A percentile compares a stretch with the other conserved stretches of the same genome.
Evolutionary conservation across 2,329 filamentous ascomycete species (phyloP).

Genomic region (Camptophora hylomeconis): DNA sequence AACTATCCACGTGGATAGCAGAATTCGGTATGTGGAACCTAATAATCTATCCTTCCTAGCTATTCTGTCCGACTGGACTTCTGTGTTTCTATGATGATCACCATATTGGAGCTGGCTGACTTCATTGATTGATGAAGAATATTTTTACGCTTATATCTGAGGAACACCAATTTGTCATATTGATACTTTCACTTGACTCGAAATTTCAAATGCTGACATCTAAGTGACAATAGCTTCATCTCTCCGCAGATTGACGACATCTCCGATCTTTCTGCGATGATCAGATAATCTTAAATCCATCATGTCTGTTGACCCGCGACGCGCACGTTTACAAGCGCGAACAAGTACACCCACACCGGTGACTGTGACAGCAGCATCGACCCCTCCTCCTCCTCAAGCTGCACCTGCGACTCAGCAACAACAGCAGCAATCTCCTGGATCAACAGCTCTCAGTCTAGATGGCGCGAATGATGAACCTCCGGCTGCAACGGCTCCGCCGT

Average conservation of each 20-base stretch:
- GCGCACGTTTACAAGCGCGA: slow-evolving; percentile 33
- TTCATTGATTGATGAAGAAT: no score
- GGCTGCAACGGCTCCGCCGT: slow-evolving; percentile 7
- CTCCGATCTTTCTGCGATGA: slow-evolving; percentile 1
- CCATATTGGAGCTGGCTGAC: slow-evolving; percentile 24
- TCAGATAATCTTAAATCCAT: slow-evolving; percentile 4
- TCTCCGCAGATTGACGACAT: no score
- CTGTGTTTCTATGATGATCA: slow-evolving; percentile 18
- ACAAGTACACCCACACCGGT: slow-evolving; percentile 27
- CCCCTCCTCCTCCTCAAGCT: slow-evolving; percentile 6
- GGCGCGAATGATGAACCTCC: slow-evolving; percentile 11
- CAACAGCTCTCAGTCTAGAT: slow-evolving; percentile 10
- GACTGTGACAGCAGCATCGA: slow-evolving; percentile 17
- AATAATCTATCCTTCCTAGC: no score
- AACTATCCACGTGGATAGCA: no score
- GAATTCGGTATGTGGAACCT: no score
- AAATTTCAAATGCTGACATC: no score
- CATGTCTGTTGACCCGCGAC: slow-evolving; percentile 39
- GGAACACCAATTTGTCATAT: no score
- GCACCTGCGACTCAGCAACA: slow-evolving; percentile 3
- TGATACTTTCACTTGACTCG: no score
- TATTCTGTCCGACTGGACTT: no score
- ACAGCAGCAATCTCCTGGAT: slow-evolving; percentile 3
- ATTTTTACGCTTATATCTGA: no score
- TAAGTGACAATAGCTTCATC: no score